Percentiles rank a stretch among this genome's conserved stretches.
Evolutionary conservation across 2,329 filamentous ascomycete genomes (phyloP).

Genomic region (Coniochaeta prunicola): DNA sequence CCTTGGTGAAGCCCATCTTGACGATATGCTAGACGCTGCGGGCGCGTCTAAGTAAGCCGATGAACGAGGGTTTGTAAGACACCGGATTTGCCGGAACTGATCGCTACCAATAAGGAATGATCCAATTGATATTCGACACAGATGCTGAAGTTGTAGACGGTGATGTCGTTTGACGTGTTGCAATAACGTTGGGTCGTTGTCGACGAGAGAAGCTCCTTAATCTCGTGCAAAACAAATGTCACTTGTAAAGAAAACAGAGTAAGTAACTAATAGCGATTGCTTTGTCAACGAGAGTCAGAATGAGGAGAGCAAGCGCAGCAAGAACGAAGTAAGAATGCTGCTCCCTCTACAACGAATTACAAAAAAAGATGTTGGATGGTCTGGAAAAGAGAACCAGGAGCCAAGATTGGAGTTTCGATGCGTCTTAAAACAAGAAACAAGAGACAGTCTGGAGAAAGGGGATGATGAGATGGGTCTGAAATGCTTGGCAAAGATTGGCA

Average conservation of each 20-base stretch:
- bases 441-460: not conserved
- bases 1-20: constrained; percentile 17
- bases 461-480: not conserved
- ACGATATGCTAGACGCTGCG: not conserved
- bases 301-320: not conserved
- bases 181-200: not conserved
- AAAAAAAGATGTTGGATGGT: constrained; percentile 1
- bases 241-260: not conserved
- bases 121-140: not conserved
- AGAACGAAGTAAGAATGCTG: not conserved
- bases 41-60: not conserved
- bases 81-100: not conserved
- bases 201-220: not conserved
- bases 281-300: constrained; percentile 5
- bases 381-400: constrained; percentile 1
- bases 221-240: not conserved
- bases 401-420: not conserved
- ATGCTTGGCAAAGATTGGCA: not conserved
- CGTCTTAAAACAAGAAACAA: not conserved
- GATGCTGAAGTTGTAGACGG: not conserved
- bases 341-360: constrained; percentile 4
- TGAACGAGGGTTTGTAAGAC: not conserved
- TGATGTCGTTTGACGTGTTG: not conserved
- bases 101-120: not conserved
- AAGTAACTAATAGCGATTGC: not conserved